Conservation (phyloP, 202 grass and related monocot genomes). For the Tripidium arundinaceum region DNA sequence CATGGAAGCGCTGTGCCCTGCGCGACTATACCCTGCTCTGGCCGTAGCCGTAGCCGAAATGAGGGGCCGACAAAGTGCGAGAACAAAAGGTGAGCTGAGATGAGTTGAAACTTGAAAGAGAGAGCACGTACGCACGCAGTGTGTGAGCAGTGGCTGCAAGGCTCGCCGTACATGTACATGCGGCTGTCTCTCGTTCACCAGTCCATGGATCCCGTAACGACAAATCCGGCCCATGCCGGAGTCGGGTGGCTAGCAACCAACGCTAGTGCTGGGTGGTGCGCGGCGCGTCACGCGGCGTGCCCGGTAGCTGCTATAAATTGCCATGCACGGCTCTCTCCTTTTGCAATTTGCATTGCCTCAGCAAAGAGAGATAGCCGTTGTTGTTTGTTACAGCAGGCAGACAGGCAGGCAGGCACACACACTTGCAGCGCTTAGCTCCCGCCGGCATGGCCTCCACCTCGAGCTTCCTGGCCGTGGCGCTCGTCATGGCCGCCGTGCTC, state of each 20-base stretch:
- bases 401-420: no score
- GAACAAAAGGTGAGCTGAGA: background rate
- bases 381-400: background rate
- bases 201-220: background rate
- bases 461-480: constrained; percentile 5
- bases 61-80: background rate
- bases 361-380: background rate
- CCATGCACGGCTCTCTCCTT: background rate
- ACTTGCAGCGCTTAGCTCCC: no score
- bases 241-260: constrained; percentile 17
- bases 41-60: background rate
- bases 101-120: background rate
- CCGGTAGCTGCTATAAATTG: constrained; percentile 11
- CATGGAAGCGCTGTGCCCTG: background rate
- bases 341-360: background rate
- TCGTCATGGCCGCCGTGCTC: constrained; percentile 28
- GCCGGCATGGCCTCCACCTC: constrained; percentile 36
- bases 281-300: background rate
- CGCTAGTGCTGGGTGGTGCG: background rate
- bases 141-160: background rate
- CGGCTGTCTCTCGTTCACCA: background rate
- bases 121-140: no score
- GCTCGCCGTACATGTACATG: background rate
- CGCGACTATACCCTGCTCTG: no score
- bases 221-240: constrained; percentile 10